Evolutionary conservation across 805 yeast species (phyloP), one percentile per base, ranked within the genome.

Genomic region (Kazachstania kunashirensis): DNA sequence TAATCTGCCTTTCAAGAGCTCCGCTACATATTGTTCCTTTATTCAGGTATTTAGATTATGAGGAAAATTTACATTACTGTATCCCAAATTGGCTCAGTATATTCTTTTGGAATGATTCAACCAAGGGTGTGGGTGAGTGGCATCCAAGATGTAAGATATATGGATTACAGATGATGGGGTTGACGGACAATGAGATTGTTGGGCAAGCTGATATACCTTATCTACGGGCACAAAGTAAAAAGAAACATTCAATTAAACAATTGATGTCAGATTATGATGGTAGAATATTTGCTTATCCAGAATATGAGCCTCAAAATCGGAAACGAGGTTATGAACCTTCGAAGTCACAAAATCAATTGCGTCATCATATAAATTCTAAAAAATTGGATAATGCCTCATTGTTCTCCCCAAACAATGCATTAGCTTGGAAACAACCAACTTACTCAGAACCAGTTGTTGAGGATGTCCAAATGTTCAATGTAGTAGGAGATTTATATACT

Each of bases 151-250:
- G 96, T 58, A 85, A 84, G 49, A 88, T 92, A 34, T 89, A 92
- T 57, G 97, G 89, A 50, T 61, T 92, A 14, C 97, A 92, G 56
- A 92, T 92, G 96, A 89, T 89, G 94, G 97, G 97, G 0, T 73
- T 92, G 6, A 85, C 89, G 79, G 97, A 89, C 50, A 84, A 84
- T 48, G 96, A 92, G 50, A 65, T 78, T 39, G 75, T 77, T 45
- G 75, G 80, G 10, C 52, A 53, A 19, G 73, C 81, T 6, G 73
- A 77, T 7, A 71, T 88, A 9, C 78, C 77, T 13, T 70, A 79
- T 34, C 60, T 86, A 34, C 68, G 65, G 10, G 49, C 48, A 1
- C 40, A 53, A 39, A 19, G 41, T 5, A 36, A 36, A 33, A 40
- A 41, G 18, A 50, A 62, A 5, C 55, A 54, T 33, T 65, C 78